These are phyloP conservation scores for Circinella umbellata DNA, from an alignment of 371 early-diverging fungal species.

Conservation along the genomic window DNA sequence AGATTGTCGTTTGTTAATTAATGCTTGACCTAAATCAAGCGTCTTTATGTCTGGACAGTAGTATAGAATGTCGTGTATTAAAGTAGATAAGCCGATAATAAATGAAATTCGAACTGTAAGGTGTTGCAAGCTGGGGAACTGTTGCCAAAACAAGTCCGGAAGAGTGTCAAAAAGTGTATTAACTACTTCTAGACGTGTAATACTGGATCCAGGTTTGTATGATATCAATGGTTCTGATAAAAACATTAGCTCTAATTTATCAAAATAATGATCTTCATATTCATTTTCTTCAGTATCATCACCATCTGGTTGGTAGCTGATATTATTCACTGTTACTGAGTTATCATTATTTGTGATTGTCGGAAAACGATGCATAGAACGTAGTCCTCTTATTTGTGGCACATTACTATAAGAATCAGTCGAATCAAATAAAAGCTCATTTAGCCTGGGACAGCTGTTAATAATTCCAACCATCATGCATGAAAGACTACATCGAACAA, in stretches of 20 bases:
- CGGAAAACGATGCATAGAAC: too few species aligned
- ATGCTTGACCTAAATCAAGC: not conserved
- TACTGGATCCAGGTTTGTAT: not conserved
- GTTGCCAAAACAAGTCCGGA: not conserved
- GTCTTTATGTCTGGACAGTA: not conserved
- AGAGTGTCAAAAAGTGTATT: not conserved
- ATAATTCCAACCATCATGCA: not conserved
- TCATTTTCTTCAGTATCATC: too few species aligned
- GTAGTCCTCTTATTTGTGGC: not conserved
- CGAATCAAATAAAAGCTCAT: not conserved
- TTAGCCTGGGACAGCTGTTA: not conserved
- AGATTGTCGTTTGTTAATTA: not conserved
- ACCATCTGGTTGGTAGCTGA: too few species aligned
- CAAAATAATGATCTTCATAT: too few species aligned
- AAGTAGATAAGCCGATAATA: not conserved
- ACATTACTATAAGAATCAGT: not conserved
- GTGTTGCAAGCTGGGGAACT: not conserved
- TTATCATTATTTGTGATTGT: too few species aligned
- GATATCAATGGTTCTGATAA: not conserved
- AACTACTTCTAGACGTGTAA: not conserved
- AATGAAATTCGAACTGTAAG: not conserved
- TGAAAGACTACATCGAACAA: not conserved
- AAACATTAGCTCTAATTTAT: not conserved
- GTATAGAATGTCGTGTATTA: not conserved
- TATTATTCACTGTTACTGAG: too few species aligned